Base-by-base conservation (phyloP, 371 early-diverging fungal genomes). In the Rhizopus arrhizus region DNA sequence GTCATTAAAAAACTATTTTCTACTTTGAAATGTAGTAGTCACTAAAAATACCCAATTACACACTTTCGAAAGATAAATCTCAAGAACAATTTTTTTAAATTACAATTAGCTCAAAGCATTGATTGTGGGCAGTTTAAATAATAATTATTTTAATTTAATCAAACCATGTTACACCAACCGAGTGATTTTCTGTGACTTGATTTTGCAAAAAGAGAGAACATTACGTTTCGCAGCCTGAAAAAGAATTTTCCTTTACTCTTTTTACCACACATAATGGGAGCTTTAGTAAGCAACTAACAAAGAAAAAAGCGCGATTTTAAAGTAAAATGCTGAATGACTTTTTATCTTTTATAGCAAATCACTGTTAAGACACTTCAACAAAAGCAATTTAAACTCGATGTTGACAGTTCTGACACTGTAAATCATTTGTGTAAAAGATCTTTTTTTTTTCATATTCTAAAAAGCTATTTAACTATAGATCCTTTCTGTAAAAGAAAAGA, bases 351-450 rank as follows among this genome's bases (percentile, higher is more conserved):
- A 66, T 70, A 75, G 95, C 81, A 89, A 72, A 71, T 96, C 62
- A 92, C 92, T n/a, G 65, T 96, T 60, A 95, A 95, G 73, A 95
- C 93, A 41, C 85, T 96, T 48, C 87, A 91, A 69, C 92, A 96
- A 67, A 87, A 93, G 73, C 75, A 83, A 61, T 88, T 90, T 70
- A 73, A 83, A 53, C 71, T 96, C 59, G 93, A 94, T n/a, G 92
- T 88, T 8, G 93, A 92, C n/a, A 78, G 81, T 4, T 61, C 73
- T 10, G 85, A 85, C 64, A 87, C 82, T 73, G 93, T 90, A 80
- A 59, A 64, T 55, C 40, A 43, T 35, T 12, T 28, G n/a, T 29
- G 36, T 45, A 22, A 22, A 22, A 22, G 38, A 47, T 32, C 46
- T 33, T 31, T 56, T 15, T 12, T 13, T 36, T 13, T 54, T 56